phyloP scores from a whole-genome alignment of 2,329 filamentous ascomycete genomes.

The Gaeumannomyces tritici region DNA sequence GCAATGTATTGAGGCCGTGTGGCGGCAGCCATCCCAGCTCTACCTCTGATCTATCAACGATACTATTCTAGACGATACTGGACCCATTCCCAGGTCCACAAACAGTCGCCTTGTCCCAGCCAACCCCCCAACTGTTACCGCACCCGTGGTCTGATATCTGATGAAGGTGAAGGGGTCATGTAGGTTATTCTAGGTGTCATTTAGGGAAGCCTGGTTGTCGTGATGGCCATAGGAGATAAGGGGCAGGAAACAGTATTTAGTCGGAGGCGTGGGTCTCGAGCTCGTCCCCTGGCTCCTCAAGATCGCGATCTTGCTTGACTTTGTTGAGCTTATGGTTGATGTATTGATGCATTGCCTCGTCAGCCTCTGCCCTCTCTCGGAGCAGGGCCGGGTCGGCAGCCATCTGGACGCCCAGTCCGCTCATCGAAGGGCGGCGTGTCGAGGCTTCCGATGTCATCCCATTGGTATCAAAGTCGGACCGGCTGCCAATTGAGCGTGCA shows the following conservation, averaged over 20 bases:
- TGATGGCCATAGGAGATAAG: neutral
- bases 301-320: conserved; percentile 50
- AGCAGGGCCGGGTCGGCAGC: conserved; percentile 42
- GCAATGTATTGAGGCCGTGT: neutral
- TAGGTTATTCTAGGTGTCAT: neutral
- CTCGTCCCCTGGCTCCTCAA: conserved; percentile 33
- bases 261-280: conserved; percentile 29
- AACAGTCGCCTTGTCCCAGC: neutral
- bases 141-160: neutral
- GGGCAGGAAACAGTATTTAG: neutral
- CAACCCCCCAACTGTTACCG: neutral
- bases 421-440: conserved; percentile 21
- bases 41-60: neutral
- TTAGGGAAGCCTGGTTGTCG: neutral
- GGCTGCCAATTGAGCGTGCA: conserved; percentile 70
- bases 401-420: conserved; percentile 20
- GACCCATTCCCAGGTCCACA: neutral
- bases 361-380: conserved; percentile 42
- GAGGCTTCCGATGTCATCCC: conserved; percentile 29
- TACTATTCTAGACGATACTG: neutral
- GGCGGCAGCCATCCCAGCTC: neutral
- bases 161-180: neutral
- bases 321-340: conserved; percentile 71
- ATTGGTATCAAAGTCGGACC: conserved; percentile 64
- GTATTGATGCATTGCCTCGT: conserved; percentile 70